phyloP scores from a whole-genome alignment of 768 basidiomycete genomes.

The Agaricus subrufescens region DNA sequence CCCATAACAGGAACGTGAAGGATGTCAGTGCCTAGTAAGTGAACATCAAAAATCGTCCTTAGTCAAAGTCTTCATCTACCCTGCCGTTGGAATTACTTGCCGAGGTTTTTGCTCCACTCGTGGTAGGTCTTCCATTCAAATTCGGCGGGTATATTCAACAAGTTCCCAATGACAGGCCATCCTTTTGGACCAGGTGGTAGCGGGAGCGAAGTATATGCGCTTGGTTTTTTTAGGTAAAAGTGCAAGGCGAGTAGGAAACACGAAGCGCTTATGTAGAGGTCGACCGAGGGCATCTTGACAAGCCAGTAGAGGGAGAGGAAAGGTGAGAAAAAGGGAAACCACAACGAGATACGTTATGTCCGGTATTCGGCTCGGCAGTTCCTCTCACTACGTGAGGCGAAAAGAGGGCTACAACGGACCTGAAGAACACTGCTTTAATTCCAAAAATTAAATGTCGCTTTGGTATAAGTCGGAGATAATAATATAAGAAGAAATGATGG shows the following conservation, averaged over 20 bases:
- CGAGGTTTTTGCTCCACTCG: slow-evolving; percentile 32
- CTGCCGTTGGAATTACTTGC: slow-evolving; percentile 14
- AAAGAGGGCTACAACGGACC: too few species aligned
- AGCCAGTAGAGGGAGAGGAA: background rate
- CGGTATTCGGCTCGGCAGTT: background rate
- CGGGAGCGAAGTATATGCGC: slow-evolving; percentile 11
- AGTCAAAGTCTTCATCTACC: too few species aligned
- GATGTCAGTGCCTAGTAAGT: slow-evolving; percentile 21
- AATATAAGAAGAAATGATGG: too few species aligned
- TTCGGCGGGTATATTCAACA: slow-evolving; percentile 32
- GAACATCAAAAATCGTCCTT: background rate
- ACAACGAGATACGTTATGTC: too few species aligned
- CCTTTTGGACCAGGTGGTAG: slow-evolving; percentile 40
- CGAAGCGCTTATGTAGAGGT: slow-evolving; percentile 10
- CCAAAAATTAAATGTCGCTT: too few species aligned
- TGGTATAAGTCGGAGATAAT: too few species aligned
- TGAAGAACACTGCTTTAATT: too few species aligned
- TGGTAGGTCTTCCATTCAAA: slow-evolving; percentile 33
- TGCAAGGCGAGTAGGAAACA: slow-evolving; percentile 16
- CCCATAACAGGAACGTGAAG: slow-evolving; percentile 23
- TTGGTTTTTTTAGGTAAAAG: slow-evolving; percentile 13
- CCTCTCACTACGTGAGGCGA: too few species aligned
- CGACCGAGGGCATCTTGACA: slow-evolving; percentile 9
- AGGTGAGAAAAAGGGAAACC: background rate
- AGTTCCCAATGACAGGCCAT: slow-evolving; percentile 36